Conservation (phyloP, 305 asterid species). For the Withania somnifera region DNA sequence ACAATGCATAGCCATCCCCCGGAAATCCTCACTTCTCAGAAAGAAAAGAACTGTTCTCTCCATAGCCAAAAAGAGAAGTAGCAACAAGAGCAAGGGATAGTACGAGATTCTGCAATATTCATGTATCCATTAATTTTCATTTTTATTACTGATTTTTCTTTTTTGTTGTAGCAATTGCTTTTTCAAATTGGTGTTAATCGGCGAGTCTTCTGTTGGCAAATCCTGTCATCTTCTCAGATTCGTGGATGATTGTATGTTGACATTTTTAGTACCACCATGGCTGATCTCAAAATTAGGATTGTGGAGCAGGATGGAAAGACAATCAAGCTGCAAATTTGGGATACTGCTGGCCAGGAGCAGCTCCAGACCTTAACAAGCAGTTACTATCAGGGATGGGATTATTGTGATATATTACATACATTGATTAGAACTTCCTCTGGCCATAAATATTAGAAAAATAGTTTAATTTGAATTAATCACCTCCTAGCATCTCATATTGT, state of each 20-base stretch:
- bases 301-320: slow-evolving; percentile 86
- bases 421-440: background rate
- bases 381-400: slow-evolving; percentile 88
- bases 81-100: background rate
- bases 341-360: slow-evolving; percentile 94
- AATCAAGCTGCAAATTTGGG: slow-evolving; percentile 87
- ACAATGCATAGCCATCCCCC: background rate
- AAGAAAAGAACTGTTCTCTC: background rate
- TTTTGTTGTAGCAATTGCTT: slow-evolving; percentile 47
- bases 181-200: slow-evolving; percentile 82
- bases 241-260: slow-evolving; percentile 75
- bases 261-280: slow-evolving; percentile 91
- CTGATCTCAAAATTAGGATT: slow-evolving; percentile 84
- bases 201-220: slow-evolving; percentile 87
- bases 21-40: background rate
- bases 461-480: background rate
- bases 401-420: slow-evolving; percentile 39
- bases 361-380: slow-evolving; percentile 94
- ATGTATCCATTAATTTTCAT: background rate
- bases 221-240: slow-evolving; percentile 87
- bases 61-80: background rate
- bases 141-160: background rate
- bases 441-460: background rate
- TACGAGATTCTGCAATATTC: background rate
- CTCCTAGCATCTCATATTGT: background rate